Base-by-base conservation (phyloP, 176 grass and related monocot genomes). In the Oryza meridionalis region DNA sequence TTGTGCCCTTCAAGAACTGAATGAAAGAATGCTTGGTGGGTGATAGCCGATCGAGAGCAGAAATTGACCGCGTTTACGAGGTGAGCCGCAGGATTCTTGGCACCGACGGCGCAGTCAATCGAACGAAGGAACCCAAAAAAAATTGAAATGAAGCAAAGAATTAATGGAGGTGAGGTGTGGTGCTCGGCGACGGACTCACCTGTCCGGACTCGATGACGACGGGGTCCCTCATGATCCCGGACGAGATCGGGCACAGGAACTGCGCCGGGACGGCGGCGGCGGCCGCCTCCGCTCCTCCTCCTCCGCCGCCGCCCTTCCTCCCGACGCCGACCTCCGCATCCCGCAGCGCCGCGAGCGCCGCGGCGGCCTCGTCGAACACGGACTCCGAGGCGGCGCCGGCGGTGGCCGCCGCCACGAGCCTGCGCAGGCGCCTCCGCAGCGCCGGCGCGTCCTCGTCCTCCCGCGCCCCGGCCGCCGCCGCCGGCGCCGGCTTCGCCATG, bases 191-290 rank as follows among this genome's bases (percentile, higher is more conserved):
- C 38, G 38, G 38, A 40, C 85, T 82, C 76, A 94, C 94, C 94
- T 97, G 83, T 27, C 94, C 94, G 17, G 94, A 92, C 33, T 88
- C 88, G 51, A 92, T 67, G 72, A 97, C 73, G 66, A 97, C 94
- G 55, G 92, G 94, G 76, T 97, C 92, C 75, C 58, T 83, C 94
- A 97, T 97, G 65, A 94, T 78, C 55, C 78, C 87, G 43, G 83
- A 79, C 3, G 94, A 97, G 43, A 97, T 90, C 69, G 94, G 90
- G 80, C 94, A 97, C 7, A 94, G 44, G 77, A 94, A 94, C 53
- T 86, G 70, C 81, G 88, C 43, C 2, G 94, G 94, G 73, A 45
- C 79, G 19, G 40, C 72, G 4, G n/a, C 79, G 19, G 40, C 72
- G 4, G 15, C 29, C 32, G 58, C 38, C 55, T 70, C 75, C 25